Base-by-base conservation (phyloP, 768 basidiomycete genomes). In the Gautieria morchelliformis region DNA sequence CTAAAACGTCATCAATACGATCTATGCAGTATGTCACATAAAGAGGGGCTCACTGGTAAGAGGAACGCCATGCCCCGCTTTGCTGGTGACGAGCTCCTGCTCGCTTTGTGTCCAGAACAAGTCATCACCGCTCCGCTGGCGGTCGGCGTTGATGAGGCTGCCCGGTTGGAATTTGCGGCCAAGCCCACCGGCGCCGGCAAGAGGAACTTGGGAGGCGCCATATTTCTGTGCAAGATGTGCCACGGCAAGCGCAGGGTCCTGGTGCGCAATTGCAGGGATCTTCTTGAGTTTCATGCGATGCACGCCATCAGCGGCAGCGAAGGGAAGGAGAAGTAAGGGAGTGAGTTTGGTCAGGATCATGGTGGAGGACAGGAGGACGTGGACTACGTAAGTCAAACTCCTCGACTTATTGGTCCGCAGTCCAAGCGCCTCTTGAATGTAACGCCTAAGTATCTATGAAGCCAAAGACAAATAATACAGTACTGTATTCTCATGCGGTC, bases 181-280 rank as follows among this genome's bases (percentile, higher is more conserved):
- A 32, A 77, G 70, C 58, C 87, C 87, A 61, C 87, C 87, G 40
- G 83, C 75, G 47, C 89, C 90, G 63, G 87, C 74, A 56, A 93
- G 72, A 53, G 88, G 87, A 52, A 78, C 63, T 62, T 81, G 74
- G 61, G 70, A 71, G 53, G 75, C 80, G 53, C 89, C 84, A 78
- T 98, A 96, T 78, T 99, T 98, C 78, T 92, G 81, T n/a, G 87
- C 84, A 58, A 98, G 86, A 69, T 89, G 92, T 20, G 86, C 87
- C 46, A 81, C 81, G 73, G 91, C 86, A 49, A 90, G 74, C 24
- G 77, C 68, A 20, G 87, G 82, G 58, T 84, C 84, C 66, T 75
- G 78, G 59, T 33, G 63, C 14, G 74, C 70, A n/a, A 74, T 75
- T 42, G 78, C 74, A 17, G 86, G 78, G 1, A 95, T 67, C 75